Evolutionary conservation across 1,284 basidiomycete species (phyloP).

Genomic region (Wallemia hederae): DNA sequence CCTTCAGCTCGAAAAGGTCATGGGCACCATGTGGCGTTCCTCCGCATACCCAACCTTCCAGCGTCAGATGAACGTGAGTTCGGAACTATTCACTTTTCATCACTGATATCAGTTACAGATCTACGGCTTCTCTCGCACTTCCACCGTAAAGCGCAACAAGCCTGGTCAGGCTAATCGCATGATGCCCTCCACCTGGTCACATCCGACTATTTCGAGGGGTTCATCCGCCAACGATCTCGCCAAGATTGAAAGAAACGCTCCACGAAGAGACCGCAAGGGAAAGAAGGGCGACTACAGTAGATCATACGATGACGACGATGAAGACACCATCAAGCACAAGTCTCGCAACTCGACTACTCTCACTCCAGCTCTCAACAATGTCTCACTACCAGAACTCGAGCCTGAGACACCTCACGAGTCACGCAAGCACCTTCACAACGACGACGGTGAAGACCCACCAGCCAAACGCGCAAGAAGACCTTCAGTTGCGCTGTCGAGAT

Average conservation of each 20-base stretch:
- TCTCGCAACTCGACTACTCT: background rate
- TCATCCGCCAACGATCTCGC: background rate
- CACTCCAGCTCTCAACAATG: background rate
- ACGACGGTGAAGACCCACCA: background rate
- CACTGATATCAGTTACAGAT: background rate
- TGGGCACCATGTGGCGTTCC: constrained; percentile 1
- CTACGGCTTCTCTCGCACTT: background rate
- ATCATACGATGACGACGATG: background rate
- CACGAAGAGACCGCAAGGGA: background rate
- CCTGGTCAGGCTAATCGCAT: constrained; percentile 1
- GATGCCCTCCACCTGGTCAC: constrained; percentile 1
- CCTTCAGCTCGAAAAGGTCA: background rate
- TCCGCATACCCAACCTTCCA: constrained; percentile 1
- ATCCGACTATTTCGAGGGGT: background rate
- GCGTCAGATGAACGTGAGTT: constrained; percentile 1
- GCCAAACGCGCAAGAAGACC: background rate
- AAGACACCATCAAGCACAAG: background rate
- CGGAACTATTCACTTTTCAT: background rate
- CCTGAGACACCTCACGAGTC: background rate
- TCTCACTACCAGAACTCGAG: background rate
- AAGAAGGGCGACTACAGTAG: background rate
- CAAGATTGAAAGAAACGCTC: background rate
- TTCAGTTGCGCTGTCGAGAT: background rate
- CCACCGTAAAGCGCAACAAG: background rate
- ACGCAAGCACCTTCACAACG: background rate